These are phyloP conservation scores for Davidsoniella virescens DNA, from an alignment of 2,329 filamentous ascomycete species.

Conservation along the genomic window DNA sequence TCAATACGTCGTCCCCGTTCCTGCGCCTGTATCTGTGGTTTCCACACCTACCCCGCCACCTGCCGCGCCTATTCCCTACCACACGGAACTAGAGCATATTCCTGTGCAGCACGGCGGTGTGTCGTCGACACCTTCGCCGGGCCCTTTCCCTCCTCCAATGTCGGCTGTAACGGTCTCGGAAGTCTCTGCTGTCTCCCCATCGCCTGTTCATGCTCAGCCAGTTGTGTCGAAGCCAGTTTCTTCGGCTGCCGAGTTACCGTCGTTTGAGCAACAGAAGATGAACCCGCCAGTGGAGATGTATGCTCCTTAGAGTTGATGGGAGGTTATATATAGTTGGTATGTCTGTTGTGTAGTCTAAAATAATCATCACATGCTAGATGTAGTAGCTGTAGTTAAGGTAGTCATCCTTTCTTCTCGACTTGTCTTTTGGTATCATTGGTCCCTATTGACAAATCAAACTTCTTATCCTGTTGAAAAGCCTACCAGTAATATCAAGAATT, in stretches of 20 bases:
- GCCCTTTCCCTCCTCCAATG: background rate
- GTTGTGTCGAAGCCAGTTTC: constrained; percentile 2
- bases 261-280: constrained; percentile 3
- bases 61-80: background rate
- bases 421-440: too few relatives aligned
- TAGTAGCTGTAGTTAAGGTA: background rate
- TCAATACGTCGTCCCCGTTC: background rate
- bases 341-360: background rate
- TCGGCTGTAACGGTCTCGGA: background rate
- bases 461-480: too few relatives aligned
- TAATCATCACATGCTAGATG: background rate
- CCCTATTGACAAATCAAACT: too few relatives aligned
- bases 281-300: constrained; percentile 10
- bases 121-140: background rate
- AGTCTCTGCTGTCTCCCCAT: background rate
- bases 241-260: constrained; percentile 74
- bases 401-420: too few relatives aligned
- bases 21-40: background rate
- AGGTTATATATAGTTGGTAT: background rate
- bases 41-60: background rate
- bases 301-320: background rate
- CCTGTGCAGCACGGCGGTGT: background rate
- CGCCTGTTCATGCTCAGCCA: background rate
- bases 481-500: too few relatives aligned
- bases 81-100: background rate